Conservation (phyloP, 164 flowering plant genomes). For the Saururus chinensis region DNA sequence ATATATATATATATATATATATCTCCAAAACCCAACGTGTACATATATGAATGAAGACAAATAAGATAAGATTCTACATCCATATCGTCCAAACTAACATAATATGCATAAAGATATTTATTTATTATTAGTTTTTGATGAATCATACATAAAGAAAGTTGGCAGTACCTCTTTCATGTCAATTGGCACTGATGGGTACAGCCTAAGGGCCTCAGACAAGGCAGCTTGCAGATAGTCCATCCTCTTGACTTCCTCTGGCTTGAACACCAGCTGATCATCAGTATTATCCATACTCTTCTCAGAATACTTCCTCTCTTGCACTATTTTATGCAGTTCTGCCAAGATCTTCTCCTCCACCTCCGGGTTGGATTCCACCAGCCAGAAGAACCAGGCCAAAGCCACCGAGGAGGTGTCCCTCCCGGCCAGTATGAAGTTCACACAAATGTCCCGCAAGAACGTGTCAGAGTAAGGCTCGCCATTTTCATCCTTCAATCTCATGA, state of each 20-base stretch:
- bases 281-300: conserved; percentile 1
- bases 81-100: too few relatives aligned
- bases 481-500: conserved; percentile 66
- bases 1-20: too few relatives aligned
- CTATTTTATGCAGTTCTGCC: conserved; percentile 37
- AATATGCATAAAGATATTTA: too few relatives aligned
- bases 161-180: conserved; percentile 84
- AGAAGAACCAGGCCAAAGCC: conserved; percentile 90
- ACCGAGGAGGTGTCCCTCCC: conserved; percentile 95
- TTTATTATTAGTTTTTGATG: too few relatives aligned
- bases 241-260: conserved; percentile 77
- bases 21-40: too few relatives aligned
- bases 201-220: conserved; percentile 70
- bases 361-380: conserved; percentile 56
- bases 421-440: conserved; percentile 84
- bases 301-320: conserved; percentile 19
- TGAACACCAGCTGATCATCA: conserved; percentile 22
- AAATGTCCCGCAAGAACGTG: conserved; percentile 71
- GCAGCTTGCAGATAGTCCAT: conserved; percentile 96
- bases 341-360: conserved; percentile 54
- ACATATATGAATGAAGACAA: neutral
- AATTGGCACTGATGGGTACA: conserved; percentile 88
- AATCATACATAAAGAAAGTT: too few relatives aligned
- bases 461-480: conserved; percentile 50
- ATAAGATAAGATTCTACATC: neutral